Base-by-base conservation (phyloP, 257 asterid genomes). In the Solanum lycopersicoides region DNA sequence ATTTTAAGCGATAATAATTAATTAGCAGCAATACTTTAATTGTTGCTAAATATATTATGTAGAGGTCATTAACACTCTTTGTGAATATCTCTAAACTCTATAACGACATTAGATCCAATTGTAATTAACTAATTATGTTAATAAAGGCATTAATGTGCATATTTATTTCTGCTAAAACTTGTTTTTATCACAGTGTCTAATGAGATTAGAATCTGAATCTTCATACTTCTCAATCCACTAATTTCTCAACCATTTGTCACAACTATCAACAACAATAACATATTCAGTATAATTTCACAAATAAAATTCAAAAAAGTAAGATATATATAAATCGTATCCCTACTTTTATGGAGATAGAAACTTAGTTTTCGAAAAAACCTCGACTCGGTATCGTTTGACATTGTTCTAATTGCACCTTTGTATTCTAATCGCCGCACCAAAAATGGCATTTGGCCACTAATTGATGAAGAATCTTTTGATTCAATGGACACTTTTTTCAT, bases 341-440 rank as follows among this genome's bases (percentile, higher is more conserved):
- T 63, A 63, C 8, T 63, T 63, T 4, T n/a, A 23, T n/a, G 3
- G 2, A 2, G 13, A 11, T n/a, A 2, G 0, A 63, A 0, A 63
- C 0, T 63, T 0, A 6, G 0, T 28, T 66, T 66, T 3, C 0
- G 0, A 28, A 2, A 66, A 6, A 25, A 1, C 20, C 10, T 28
- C 11, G 0, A 14, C 10, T 68, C 21, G 4, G 3, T n/a, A 3
- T 76, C 14, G n/a, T n/a, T 77, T 25, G n/a, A 2, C 39, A 15
- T n/a, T 77, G 23, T 77, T 25, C 6, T 76, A 30, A 28, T 28
- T 66, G 73, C 75, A 68, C 16, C 35, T 76, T 76, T 41, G 13
- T 76, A 77, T 42, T 42, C 63, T 7, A 47, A 80, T 80, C 44
- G 85, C 69, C 30, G 85, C 85, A 80, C 68, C 68, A 3, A 50